These are phyloP conservation scores for Marasmius sp. DNA, from an alignment of 1,284 basidiomycete genomes.

Conservation along the genomic window DNA sequence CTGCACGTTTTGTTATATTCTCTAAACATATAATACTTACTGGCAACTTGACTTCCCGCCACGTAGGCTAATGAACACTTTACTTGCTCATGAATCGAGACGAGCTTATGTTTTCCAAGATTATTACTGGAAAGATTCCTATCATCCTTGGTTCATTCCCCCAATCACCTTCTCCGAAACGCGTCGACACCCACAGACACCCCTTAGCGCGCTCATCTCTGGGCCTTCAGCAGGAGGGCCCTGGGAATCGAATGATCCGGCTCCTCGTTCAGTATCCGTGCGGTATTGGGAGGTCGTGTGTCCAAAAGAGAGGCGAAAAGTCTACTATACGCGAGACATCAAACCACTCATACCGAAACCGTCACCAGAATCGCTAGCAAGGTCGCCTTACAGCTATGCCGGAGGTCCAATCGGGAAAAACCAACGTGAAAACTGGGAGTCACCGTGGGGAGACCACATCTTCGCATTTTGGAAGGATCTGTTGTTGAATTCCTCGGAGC, in stretches of 20 bases:
- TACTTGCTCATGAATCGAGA: constrained; percentile 44
- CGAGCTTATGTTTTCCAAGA: constrained; percentile 48
- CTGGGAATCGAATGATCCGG: constrained; percentile 31
- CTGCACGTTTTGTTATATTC: neutral
- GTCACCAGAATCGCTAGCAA: neutral
- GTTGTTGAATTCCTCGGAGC: constrained; percentile 35
- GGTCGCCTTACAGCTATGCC: neutral
- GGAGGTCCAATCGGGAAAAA: neutral
- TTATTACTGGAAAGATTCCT: constrained; percentile 36
- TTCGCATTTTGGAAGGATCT: constrained; percentile 26
- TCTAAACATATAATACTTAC: too few species aligned
- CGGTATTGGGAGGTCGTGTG: constrained; percentile 36
- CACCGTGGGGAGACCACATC: constrained; percentile 29
- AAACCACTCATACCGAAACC: constrained; percentile 23
- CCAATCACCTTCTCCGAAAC: neutral
- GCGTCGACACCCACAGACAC: constrained; percentile 25
- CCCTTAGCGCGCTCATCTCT: constrained; percentile 35
- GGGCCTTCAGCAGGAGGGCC: constrained; percentile 37
- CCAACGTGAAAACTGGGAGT: constrained; percentile 2
- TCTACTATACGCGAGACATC: constrained; percentile 27
- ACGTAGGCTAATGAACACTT: constrained; percentile 40
- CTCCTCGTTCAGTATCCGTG: constrained; percentile 36
- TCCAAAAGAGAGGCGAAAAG: constrained; percentile 25
- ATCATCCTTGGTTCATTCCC: constrained; percentile 31
- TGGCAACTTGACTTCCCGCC: neutral